Evolutionary conservation across 805 yeast species (phyloP), one percentile per base, ranked within the genome.

Genomic region (Saturnispora besseyi): DNA sequence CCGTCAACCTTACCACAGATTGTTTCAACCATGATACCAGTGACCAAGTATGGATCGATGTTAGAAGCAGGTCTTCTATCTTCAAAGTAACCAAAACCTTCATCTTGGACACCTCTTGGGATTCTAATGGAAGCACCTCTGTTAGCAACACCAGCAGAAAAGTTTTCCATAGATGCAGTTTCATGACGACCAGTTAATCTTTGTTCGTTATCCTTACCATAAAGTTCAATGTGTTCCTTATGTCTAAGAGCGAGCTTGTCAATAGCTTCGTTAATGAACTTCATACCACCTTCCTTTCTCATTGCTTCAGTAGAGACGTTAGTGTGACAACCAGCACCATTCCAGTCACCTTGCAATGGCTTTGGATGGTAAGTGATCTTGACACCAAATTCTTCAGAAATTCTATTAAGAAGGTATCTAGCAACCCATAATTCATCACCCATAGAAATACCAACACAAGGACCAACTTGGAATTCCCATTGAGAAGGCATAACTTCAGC

Each of bases 381-480:
- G 69, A 93, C 95, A 69, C 96, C 98, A 65, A 93, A 93, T 72
- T 93, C 99, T 78, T 93, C 99, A 58, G 98, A 96, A 49, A 89
- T 93, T 74, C 97, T 84, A 74, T 81, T 82, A 66, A 93, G 76
- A 62, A 93, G 75, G 71, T 87, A 93, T 73, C 99, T 84, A 54
- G 96, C 93, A 66, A 90, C 79, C 91, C 98, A 91, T 68, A 93
- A 80, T 72, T 91, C 84, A 71, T 91, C 99, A 69, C 97, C 98
- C 98, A 91, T 91, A 61, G 73, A 70, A 68, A 93, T 91, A 66
- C 99, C 99, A 58, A 73, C 79, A 72, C 96, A 88, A 58, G 99
- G 98, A 64, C 99, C 99, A 60, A 91, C 98, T 79, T 91, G 99
- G 87, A 87, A 91, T 77, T 91, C 99, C 99, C 99, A 91, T 79